Percentiles rank a stretch among this genome's conserved stretches.
phyloP scores from a whole-genome alignment of 2,329 filamentous ascomycete species.

The Orbilia blumenaviensis region DNA sequence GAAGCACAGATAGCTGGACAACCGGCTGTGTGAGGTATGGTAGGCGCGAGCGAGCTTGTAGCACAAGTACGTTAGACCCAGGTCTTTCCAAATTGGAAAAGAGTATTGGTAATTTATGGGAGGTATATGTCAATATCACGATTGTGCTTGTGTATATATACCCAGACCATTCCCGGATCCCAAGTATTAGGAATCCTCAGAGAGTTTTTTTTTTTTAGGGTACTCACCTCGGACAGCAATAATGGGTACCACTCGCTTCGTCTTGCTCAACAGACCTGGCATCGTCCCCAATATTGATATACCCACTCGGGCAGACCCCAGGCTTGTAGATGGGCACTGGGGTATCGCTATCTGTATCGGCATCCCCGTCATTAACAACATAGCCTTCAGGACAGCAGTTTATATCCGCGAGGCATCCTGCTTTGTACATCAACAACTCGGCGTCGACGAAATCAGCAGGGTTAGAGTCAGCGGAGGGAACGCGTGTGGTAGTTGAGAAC shows the following conservation, averaged over 20 bases:
- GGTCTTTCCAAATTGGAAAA: no score
- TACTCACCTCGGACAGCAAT: slow-evolving; percentile 44
- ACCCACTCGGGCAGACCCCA: slow-evolving; percentile 15
- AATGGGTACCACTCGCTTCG: not conserved
- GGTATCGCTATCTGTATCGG: not conserved
- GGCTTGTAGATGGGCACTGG: not conserved
- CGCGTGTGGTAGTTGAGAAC: not conserved
- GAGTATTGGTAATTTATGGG: no score
- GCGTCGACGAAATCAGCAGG: not conserved
- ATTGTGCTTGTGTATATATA: no score
- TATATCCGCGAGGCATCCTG: not conserved
- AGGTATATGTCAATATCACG: no score
- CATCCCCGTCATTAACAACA: not conserved
- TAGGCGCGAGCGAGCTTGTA: not conserved
- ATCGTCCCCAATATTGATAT: not conserved
- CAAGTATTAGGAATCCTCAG: no score
- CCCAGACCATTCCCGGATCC: no score
- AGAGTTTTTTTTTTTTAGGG: no score
- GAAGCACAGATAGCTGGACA: slow-evolving; percentile 2
- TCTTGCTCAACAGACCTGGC: not conserved
- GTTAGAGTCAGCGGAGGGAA: not conserved
- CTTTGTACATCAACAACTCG: not conserved
- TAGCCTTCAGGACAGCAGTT: slow-evolving; percentile 17
- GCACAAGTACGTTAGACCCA: no score
- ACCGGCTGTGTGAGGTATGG: no score